These are phyloP conservation scores for Magnaporthiopsis poae DNA, from an alignment of 2,329 filamentous ascomycete genomes.

Conservation along the genomic window DNA sequence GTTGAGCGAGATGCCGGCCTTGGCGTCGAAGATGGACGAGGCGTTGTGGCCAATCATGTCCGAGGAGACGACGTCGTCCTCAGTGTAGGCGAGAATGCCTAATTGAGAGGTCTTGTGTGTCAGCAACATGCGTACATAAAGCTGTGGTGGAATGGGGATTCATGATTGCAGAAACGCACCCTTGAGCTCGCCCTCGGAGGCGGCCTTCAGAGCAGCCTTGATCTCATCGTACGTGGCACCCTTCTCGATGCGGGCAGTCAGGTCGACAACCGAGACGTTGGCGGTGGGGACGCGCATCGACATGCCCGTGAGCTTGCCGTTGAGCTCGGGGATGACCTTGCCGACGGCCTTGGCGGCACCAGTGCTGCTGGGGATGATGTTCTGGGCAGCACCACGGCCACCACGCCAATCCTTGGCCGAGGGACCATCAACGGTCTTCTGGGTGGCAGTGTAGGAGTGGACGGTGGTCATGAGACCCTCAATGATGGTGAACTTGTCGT, in stretches of 20 bases:
- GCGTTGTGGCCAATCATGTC: conserved; percentile 85
- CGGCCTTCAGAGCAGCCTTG: conserved; percentile 83
- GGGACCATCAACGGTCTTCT: conserved; percentile 98
- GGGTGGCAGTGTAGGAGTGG: conserved; percentile 99
- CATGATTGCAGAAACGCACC: conserved; percentile 41
- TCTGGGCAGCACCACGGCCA: conserved; percentile 95
- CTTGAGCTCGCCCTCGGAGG: conserved; percentile 74
- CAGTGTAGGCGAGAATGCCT: conserved; percentile 88
- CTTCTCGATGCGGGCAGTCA: conserved; percentile 93
- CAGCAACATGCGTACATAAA: neutral
- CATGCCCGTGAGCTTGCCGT: conserved; percentile 99
- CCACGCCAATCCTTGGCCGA: conserved; percentile 99
- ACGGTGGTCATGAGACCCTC: conserved; percentile 99
- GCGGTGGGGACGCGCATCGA: conserved; percentile 96
- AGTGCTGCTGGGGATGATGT: conserved; percentile 99
- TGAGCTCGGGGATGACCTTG: conserved; percentile 96
- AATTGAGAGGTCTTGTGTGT: conserved; percentile 12
- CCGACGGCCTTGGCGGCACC: conserved; percentile 99
- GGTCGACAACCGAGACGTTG: conserved; percentile 98
- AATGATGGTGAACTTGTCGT: conserved; percentile 95
- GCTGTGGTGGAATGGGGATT: neutral
- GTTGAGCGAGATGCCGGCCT: conserved; percentile 98
- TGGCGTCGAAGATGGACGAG: conserved; percentile 98
- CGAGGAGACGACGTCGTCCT: conserved; percentile 90
- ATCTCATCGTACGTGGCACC: conserved; percentile 78